Evolutionary conservation across 192 early-diverging fungal genomes (phyloP), one percentile per base, ranked within the genome.

Genomic region (Coemansia asiatica): DNA sequence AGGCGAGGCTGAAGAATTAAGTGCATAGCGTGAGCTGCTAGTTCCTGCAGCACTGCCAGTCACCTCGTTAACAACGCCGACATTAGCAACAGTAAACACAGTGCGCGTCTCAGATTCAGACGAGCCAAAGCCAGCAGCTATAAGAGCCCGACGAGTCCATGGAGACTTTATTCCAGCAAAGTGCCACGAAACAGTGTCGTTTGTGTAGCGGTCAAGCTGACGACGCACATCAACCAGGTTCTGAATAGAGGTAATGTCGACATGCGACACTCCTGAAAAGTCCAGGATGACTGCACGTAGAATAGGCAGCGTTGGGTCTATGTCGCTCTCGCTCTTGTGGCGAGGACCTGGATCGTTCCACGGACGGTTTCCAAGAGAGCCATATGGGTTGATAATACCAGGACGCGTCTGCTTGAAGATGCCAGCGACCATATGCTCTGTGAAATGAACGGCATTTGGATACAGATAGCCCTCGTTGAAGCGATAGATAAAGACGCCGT

Each of bases 211-310:
- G 54, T 80, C 83, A 15, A 87, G 73, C 60, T 89, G 86, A 25
- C 75, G 69, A 26, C 85, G 81, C 15, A 87, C 72, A 36, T 94
- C 91, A 8, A 90, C 70, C 5, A 97, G 83, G 33, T 83, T 83
- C 67, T 93, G 90, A 36, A 92, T 63, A 18, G 91, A 93, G 1
- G 93, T 91, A 19, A 87, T 85, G 64, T 97, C 95, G 46, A 95
- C 83, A 33, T 85, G 67, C 36, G 90, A 88, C 21, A 95, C 92
- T 22, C 85, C 87, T 0, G 87, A 81, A 54, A 97, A 87, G 67
- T 97, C 95, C 57, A 97, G 84, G 29, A 97, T 80, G 22, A 94
- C 69, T 1, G 92, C 88, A 22, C 85, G 79, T 21, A 95, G 78
- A 4, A 74, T 61, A 12, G 88, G 87, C 66, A 69, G 49, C 8